These are phyloP conservation scores for Verticillium tricorpus DNA, from an alignment of 2,329 filamentous ascomycete species.

Conservation along the genomic window DNA sequence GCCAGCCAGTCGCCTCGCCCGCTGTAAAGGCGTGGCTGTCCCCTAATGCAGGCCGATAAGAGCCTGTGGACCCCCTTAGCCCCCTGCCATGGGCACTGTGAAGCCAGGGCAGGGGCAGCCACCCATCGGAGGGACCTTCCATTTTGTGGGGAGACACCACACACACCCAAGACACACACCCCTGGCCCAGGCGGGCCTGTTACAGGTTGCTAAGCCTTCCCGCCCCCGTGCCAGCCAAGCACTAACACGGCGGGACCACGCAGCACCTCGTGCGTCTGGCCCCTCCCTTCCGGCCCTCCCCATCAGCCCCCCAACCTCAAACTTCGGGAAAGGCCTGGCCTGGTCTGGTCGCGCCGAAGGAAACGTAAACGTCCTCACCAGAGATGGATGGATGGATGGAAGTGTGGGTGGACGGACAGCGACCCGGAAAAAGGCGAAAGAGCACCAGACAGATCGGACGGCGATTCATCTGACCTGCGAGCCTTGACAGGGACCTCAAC, in stretches of 20 bases:
- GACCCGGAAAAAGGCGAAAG: neutral
- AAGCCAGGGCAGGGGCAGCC: neutral
- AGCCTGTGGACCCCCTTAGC: neutral
- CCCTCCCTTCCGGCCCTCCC: neutral
- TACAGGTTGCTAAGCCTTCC: neutral
- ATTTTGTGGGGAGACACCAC: neutral
- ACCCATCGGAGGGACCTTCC: neutral
- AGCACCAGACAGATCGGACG: neutral
- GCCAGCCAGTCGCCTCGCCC: constrained; percentile 1
- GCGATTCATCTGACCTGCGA: neutral
- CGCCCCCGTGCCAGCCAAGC: neutral
- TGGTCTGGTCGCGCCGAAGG: neutral
- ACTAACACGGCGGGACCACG: neutral
- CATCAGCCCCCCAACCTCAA: neutral
- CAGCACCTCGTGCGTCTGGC: neutral
- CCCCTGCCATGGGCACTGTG: neutral
- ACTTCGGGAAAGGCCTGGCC: neutral
- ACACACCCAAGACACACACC: neutral
- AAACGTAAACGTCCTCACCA: neutral
- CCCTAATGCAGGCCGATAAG: constrained; percentile 5
- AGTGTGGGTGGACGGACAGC: neutral
- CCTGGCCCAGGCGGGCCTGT: neutral
- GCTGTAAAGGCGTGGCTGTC: neutral
- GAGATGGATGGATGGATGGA: neutral
- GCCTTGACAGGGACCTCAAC: neutral